Base-by-base conservation (phyloP, 257 asterid species). In the Euphrasia confusa region DNA sequence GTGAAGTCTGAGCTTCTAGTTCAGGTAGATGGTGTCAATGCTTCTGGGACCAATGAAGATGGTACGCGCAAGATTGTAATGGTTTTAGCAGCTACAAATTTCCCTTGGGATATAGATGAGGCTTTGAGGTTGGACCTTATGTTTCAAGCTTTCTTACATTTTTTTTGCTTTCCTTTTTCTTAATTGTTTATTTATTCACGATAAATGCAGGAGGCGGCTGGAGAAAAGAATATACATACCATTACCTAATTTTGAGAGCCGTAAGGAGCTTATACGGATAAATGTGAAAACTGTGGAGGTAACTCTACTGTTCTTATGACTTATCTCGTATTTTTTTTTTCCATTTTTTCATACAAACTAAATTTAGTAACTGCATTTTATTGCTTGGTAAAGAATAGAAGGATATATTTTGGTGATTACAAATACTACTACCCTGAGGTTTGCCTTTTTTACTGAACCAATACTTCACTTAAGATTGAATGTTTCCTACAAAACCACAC, bases 91-190 rank as follows among this genome's bases (percentile, higher is more conserved):
- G 99, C 99, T 50, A 92, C 99, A 45, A 89, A 92, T 75, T 92
- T 92, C 70, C 99, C 99, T 47, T 92, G 99, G 99, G 99, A 92
- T 75, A 92, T 92, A 59, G 99, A 89, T 63, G 97, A 92, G 80
- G 99, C 99, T 14, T 74, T 92, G 75, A 92, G 99, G 97, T 92
- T 56, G 49, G 54, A 15, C 66, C 68, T 69, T 58, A 10, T 71
- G 60, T 70, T 58, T 21, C 62, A 64, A 55, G 32, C 64, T 61
- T 54, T 61, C 37, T 58, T 42, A 28, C 40, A 44, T 28, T 61
- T 39, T 54, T 28, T 54, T 4, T 17, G 39, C 33, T 30, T n/a
- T 40, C 50, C 62, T 37, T 39, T 7, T 15, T 45, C 24, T 63
- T 47, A 52, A 72, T 60, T 72, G 68, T 37, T 37, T 9, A 68